Evolutionary conservation across 2,329 filamentous ascomycete genomes (phyloP), one percentile per base, ranked within the genome.

Genomic region (Colletotrichum sp.): DNA sequence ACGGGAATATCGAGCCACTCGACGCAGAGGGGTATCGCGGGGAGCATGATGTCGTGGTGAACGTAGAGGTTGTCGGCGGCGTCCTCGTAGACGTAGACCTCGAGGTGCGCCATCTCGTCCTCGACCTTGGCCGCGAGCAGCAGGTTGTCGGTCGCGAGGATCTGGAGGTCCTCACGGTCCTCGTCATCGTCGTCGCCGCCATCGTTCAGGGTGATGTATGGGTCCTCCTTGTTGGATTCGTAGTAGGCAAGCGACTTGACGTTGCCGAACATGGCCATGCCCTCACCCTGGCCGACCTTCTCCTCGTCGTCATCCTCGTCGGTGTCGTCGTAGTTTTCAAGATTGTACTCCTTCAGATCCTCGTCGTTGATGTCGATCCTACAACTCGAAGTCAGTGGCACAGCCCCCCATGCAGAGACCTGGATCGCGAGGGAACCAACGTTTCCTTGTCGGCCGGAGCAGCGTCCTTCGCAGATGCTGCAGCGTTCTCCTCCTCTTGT

Each of bases 31-130:
- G 97, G 97, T 82, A 99, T 98, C 28, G 96, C 96, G 36, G 97
- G 97, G 72, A 99, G 91, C 96, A 99, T 99, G 81, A 99, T 98
- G 85, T 99, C 97, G 90, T 99, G 97, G 87, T 99, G 97, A 28
- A 99, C 96, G 85, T 99, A 99, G 77, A 99, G 93, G 84, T 99
- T 99, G 86, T 99, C 97, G 60, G 93, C 95, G 77, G 92, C 92
- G 81, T 99, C 97, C 85, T 99, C 97, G 86, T 99, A 99, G 32
- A 99, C 96, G 82, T 99, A 98, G 24, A 99, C 94, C 85, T 99
- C 97, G 30, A 99, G 89, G 85, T 99, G 96, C 21, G 97, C 96
- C 77, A 99, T 93, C 84, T 99, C 97, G 81, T 99, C 97, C 86
- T 99, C 97, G 68, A 99, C 94, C 87, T 98, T 96, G 79, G 96